Percentiles rank a stretch among this genome's conserved stretches.
Evolutionary conservation across 192 early-diverging fungal species (phyloP).

Genomic region (Funneliformis mosseae): DNA sequence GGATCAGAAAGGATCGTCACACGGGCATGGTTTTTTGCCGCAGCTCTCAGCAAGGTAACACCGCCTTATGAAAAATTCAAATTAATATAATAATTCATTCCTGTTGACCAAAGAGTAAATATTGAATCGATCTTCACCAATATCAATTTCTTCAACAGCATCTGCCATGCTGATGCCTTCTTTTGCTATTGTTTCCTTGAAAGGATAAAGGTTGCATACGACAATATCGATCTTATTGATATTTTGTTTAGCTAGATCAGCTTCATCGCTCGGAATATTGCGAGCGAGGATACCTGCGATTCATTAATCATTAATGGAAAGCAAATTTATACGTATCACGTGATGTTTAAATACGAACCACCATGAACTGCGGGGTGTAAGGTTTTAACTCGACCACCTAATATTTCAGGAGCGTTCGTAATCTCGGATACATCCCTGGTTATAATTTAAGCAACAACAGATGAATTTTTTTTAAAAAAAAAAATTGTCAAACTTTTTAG

Average conservation of each 20-base stretch:
- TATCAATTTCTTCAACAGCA: slow-evolving; percentile 98
- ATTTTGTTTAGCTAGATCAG: slow-evolving; percentile 84
- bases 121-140: slow-evolving; percentile 60
- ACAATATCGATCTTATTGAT: slow-evolving; percentile 94
- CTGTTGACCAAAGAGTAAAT: background rate
- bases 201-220: slow-evolving; percentile 98
- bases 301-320: background rate
- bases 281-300: slow-evolving; percentile 83
- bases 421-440: slow-evolving; percentile 94
- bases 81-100: background rate
- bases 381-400: slow-evolving; percentile 98
- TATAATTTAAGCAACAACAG: background rate
- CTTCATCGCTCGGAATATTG: slow-evolving; percentile 78
- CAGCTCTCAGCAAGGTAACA: slow-evolving; percentile 95
- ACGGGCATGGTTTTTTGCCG: slow-evolving; percentile 98
- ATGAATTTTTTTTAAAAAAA: background rate
- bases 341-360: slow-evolving; percentile 47
- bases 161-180: slow-evolving; percentile 87
- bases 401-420: slow-evolving; percentile 97
- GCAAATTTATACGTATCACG: background rate
- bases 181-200: slow-evolving; percentile 91
- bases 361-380: slow-evolving; percentile 98
- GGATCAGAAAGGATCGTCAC: slow-evolving; percentile 94
- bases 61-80: slow-evolving; percentile 62
- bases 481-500: background rate